A percentile compares a stretch with the other conserved stretches of the same genome.
These are phyloP conservation scores for Candida schatavii DNA, from an alignment of 805 yeast genomes.

Conservation along the genomic window DNA sequence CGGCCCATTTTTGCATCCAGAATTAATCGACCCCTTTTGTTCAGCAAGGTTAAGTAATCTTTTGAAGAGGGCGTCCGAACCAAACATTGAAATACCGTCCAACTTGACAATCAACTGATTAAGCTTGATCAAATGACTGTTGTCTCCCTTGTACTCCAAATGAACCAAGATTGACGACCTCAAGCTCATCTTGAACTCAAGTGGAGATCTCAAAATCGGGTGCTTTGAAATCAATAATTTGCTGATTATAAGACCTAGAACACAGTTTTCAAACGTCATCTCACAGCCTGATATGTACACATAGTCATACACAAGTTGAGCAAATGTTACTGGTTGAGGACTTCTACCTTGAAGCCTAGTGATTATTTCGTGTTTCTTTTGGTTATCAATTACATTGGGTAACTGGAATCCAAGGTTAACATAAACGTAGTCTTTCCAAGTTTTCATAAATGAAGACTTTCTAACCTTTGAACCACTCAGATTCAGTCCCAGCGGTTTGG, in stretches of 20 bases:
- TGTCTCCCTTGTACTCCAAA: slow-evolving; percentile 28
- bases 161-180: slow-evolving; percentile 25
- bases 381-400: slow-evolving; percentile 19
- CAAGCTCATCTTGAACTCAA: slow-evolving; percentile 23
- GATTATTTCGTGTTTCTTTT: slow-evolving; percentile 14
- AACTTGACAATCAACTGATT: slow-evolving; percentile 24
- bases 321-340: slow-evolving; percentile 8
- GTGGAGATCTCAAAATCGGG: slow-evolving; percentile 16
- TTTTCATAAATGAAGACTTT: not conserved
- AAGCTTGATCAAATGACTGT: slow-evolving; percentile 19
- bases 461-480: not conserved
- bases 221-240: slow-evolving; percentile 20
- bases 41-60: slow-evolving; percentile 27
- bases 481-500: not conserved
- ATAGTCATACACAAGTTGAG: slow-evolving; percentile 23
- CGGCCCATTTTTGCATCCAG: slow-evolving; percentile 22
- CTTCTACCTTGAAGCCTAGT: slow-evolving; percentile 15
- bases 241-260: slow-evolving; percentile 29
- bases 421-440: slow-evolving; percentile 11
- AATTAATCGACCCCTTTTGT: slow-evolving; percentile 20
- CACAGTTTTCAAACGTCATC: slow-evolving; percentile 30
- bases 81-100: slow-evolving; percentile 32
- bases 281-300: slow-evolving; percentile 26
- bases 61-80: slow-evolving; percentile 20
- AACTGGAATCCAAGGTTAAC: slow-evolving; percentile 26